These are phyloP conservation scores for Pterocarpus macrocarpus DNA, from an alignment of 306 rosid genomes.

Conservation along the genomic window DNA sequence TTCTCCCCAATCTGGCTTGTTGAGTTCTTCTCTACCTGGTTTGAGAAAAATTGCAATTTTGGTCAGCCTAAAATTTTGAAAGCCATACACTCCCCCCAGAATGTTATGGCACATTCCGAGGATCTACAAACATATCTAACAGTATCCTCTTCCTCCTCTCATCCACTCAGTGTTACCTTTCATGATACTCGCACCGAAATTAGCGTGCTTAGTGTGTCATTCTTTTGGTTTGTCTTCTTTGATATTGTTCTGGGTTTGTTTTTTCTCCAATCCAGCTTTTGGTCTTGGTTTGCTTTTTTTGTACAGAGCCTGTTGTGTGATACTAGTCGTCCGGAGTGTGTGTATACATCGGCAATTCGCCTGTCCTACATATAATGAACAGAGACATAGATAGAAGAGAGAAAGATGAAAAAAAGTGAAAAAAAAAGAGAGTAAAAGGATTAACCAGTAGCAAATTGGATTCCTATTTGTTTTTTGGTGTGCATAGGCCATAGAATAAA, in stretches of 20 bases:
- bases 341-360: constrained; percentile 85
- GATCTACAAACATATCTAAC: constrained; percentile 65
- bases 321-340: constrained; percentile 75
- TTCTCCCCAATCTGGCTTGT: constrained; percentile 47
- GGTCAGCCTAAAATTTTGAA: constrained; percentile 81
- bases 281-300: constrained; percentile 66
- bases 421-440: constrained; percentile 45
- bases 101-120: constrained; percentile 77
- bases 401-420: constrained; percentile 26
- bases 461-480: constrained; percentile 71
- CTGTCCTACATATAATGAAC: constrained; percentile 66
- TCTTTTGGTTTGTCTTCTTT: constrained; percentile 73
- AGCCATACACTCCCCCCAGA: constrained; percentile 67
- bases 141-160: constrained; percentile 55
- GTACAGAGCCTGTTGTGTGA: constrained; percentile 76
- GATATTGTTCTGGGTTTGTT: constrained; percentile 68
- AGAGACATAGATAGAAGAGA: constrained; percentile 58
- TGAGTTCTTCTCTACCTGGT: constrained; percentile 53
- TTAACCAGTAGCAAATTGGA: constrained; percentile 66
- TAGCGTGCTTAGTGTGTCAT: constrained; percentile 78
- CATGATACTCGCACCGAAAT: constrained; percentile 54
- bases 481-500: constrained; percentile 82
- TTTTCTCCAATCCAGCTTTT: constrained; percentile 68
- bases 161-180: constrained; percentile 36
- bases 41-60: constrained; percentile 71